phyloP scores from a whole-genome alignment of 208 protist genomes.

The Herpetomonas samuelpessoai region DNA sequence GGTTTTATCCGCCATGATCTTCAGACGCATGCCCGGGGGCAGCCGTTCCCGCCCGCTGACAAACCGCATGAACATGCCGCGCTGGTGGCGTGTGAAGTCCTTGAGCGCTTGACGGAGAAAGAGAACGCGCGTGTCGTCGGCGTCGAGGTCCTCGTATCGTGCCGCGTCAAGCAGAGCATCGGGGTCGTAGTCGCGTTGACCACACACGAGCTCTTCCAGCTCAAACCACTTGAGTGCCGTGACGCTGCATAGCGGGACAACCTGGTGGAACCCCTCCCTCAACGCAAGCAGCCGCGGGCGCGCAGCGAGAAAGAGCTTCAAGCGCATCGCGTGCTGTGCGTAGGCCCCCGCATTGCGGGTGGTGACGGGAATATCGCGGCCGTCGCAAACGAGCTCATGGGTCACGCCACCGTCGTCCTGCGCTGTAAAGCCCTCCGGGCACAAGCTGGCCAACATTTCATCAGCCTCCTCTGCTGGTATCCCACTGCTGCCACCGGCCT shows the following conservation, averaged over 20 bases:
- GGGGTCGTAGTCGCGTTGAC: conserved; percentile 87
- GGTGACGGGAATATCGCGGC: conserved; percentile 49
- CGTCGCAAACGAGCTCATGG: conserved; percentile 60
- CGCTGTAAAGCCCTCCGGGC: conserved; percentile 68
- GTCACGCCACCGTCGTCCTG: conserved; percentile 42
- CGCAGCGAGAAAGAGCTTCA: conserved; percentile 49
- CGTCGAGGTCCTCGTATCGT: conserved; percentile 68
- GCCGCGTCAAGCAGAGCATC: conserved; percentile 80
- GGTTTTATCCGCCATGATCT: conserved; percentile 70
- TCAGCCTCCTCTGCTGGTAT: conserved; percentile 17
- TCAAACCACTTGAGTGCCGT: conserved; percentile 86
- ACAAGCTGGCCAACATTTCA: conserved; percentile 45
- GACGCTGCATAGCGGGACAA: conserved; percentile 74
- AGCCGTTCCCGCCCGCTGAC: conserved; percentile 88
- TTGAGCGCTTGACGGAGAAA: conserved; percentile 80
- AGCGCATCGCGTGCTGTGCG: conserved; percentile 45
- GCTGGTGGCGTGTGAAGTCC: conserved; percentile 77
- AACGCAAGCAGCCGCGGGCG: conserved; percentile 63
- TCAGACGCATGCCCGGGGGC: conserved; percentile 71
- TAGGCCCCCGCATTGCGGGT: conserved; percentile 60
- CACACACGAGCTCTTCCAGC: conserved; percentile 90
- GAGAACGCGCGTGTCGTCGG: conserved; percentile 52
- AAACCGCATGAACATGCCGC: conserved; percentile 90
- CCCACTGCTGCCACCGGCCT: neutral
- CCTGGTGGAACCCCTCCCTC: conserved; percentile 78